Evolutionary conservation across 352 stramenopile genomes (phyloP), one percentile per base, ranked within the genome.

Genomic region (Pseudoperonospora humuli): DNA sequence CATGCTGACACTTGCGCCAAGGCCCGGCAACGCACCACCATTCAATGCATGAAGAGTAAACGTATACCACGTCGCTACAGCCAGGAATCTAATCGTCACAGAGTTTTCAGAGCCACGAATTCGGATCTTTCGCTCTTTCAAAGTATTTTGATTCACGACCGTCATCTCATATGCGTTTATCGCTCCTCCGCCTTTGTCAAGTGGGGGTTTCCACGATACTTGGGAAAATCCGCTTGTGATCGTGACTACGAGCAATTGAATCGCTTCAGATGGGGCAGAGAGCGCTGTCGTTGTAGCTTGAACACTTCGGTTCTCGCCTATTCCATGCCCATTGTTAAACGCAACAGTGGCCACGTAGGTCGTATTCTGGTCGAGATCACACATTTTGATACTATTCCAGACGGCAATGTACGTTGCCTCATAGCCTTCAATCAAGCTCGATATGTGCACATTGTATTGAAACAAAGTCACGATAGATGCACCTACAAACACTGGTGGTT

Each of bases 1-100:
- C 0, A 18, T 34, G 13, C 24, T 32, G 0, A 62, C 19, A 29
- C 9, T 47, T 0, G 3, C 17, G 17, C 27, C 5, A 13, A 21
- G 14, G 6, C 67, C 48, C 17, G 14, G 8, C 17, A 71, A 28
- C 3, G 36, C 45, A 18, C 31, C 58, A 2, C 35, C 8, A 18
- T 77, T 83, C 5, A 66, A 39, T 1, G 50, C 55, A 25, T 21
- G 45, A 2, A 80, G 44, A 9, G 18, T 14, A 24, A 84, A 65
- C 3, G 10, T 15, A 31, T 82, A 80, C 0, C 4, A 9, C 0
- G 25, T 70, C 7, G 17, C 28, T n/a, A 54, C 51, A 2, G 20
- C 8, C 14, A 84, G 53, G 15, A 66, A 57, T 18, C 54, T 49
- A 10, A 70, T 45, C 3, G 50, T 15, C 0, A 28, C 17, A 7